Evolutionary conservation across 176 grass and related monocot species (phyloP).

Genomic region (Triticum monococcum): DNA sequence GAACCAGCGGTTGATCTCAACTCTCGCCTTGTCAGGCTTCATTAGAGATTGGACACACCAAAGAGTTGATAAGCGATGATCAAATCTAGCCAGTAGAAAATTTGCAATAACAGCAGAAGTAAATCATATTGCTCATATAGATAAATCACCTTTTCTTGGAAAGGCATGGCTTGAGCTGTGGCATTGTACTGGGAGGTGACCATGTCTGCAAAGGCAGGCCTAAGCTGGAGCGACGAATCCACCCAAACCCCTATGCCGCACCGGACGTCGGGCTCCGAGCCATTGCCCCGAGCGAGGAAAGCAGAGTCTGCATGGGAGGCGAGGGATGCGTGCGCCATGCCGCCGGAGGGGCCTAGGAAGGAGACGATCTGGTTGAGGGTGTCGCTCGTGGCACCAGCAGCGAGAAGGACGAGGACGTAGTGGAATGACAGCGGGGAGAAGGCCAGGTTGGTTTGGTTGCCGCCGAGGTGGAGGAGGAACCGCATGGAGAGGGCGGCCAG

Average conservation of each 20-base stretch:
- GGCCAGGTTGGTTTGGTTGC: background rate
- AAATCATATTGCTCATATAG: background rate
- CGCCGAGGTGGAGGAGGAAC: background rate
- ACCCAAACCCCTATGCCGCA: background rate
- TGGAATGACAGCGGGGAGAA: background rate
- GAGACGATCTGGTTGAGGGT: background rate
- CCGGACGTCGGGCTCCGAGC: background rate
- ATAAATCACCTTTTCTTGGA: background rate
- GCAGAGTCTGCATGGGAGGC: background rate
- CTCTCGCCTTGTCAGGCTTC: background rate
- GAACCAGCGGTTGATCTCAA: conserved; percentile 4
- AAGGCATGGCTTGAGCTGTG: background rate
- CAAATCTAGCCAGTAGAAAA: background rate
- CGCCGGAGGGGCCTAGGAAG: conserved; percentile 4
- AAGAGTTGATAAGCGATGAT: background rate
- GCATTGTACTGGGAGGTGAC: background rate
- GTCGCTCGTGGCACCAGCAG: background rate
- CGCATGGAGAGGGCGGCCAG: background rate
- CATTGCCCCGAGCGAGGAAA: background rate
- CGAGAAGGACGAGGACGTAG: background rate
- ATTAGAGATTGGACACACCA: background rate
- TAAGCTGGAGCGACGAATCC: background rate
- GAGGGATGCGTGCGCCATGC: background rate
- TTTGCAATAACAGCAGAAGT: background rate
- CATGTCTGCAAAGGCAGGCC: background rate